phyloP scores from a whole-genome alignment of 1,284 basidiomycete genomes.

The Crocinoboletus sp. region DNA sequence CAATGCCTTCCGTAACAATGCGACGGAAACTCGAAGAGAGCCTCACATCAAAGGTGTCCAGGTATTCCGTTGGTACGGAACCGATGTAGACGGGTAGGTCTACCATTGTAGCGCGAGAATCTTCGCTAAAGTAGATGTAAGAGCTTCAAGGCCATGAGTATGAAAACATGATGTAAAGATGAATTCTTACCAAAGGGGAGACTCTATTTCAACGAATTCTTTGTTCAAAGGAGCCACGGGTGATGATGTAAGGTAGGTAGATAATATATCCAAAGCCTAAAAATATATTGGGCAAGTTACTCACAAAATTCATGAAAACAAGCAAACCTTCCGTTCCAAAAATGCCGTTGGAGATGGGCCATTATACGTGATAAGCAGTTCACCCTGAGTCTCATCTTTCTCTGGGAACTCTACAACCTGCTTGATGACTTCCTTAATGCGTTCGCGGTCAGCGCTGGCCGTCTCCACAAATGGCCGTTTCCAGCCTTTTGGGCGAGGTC shows the following conservation, averaged over 20 bases:
- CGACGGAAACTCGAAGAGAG: slow-evolving; percentile 69
- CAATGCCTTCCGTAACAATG: slow-evolving; percentile 76
- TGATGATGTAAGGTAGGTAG: slow-evolving; percentile 88
- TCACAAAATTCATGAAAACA: slow-evolving; percentile 6
- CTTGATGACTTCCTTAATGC: slow-evolving; percentile 51
- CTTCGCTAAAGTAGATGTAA: slow-evolving; percentile 82
- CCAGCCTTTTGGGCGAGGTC: slow-evolving; percentile 75
- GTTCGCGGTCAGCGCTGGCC: slow-evolving; percentile 58
- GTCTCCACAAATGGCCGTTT: slow-evolving; percentile 95
- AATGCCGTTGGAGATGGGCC: slow-evolving; percentile 77
- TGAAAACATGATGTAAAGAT: slow-evolving; percentile 15
- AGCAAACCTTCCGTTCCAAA: slow-evolving; percentile 65
- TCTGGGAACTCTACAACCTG: slow-evolving; percentile 93
- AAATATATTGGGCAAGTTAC: slow-evolving; percentile 2
- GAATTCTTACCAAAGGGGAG: slow-evolving; percentile 71
- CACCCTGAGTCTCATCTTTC: slow-evolving; percentile 94
- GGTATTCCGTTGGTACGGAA: slow-evolving; percentile 79
- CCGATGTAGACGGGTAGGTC: slow-evolving; percentile 78
- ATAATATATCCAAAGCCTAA: slow-evolving; percentile 81
- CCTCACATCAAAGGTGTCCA: slow-evolving; percentile 69
- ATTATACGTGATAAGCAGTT: slow-evolving; percentile 77
- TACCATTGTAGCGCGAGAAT: slow-evolving; percentile 69
- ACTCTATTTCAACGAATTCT: slow-evolving; percentile 90
- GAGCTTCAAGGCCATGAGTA: slow-evolving; percentile 43
- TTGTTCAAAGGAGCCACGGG: slow-evolving; percentile 89